Conservation (phyloP, 1,139 yeast species). For the Kazachstania sp. region DNA sequence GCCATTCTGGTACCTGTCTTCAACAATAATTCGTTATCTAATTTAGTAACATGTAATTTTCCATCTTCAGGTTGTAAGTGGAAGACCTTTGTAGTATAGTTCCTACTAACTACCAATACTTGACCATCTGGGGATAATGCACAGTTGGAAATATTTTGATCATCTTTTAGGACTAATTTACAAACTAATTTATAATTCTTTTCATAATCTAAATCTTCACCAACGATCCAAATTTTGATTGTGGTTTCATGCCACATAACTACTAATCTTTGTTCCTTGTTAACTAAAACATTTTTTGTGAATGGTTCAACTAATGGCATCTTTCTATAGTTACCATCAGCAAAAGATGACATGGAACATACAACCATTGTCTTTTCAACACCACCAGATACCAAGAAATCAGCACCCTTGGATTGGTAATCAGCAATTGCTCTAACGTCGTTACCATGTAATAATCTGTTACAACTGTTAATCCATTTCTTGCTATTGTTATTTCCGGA, state of each 20-base stretch:
- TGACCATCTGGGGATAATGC: constrained; percentile 60
- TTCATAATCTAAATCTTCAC: constrained; percentile 24
- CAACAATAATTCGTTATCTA: constrained; percentile 39
- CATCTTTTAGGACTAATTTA: constrained; percentile 61
- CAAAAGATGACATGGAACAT: constrained; percentile 55
- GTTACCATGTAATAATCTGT: constrained; percentile 76
- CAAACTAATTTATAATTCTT: constrained; percentile 41
- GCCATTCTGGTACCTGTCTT: constrained; percentile 50
- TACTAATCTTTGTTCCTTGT: constrained; percentile 43
- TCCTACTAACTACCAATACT: constrained; percentile 62
- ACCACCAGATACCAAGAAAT: constrained; percentile 78
- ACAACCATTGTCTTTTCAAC: constrained; percentile 76
- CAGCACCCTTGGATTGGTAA: constrained; percentile 60
- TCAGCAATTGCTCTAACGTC: constrained; percentile 77
- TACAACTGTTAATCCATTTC: constrained; percentile 76
- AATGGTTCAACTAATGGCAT: constrained; percentile 58
- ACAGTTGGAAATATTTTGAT: constrained; percentile 70
- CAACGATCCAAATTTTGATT: constrained; percentile 71
- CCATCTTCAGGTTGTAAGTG: constrained; percentile 34
- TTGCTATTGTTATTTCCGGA: constrained; percentile 21
- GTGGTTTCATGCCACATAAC: constrained; percentile 74
- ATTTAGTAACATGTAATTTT: constrained; percentile 45
- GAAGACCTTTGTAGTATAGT: constrained; percentile 62
- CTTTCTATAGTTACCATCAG: constrained; percentile 67
- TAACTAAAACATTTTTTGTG: constrained; percentile 46